These are phyloP conservation scores for Pythium biforme DNA, from an alignment of 352 stramenopile genomes.

Conservation along the genomic window DNA sequence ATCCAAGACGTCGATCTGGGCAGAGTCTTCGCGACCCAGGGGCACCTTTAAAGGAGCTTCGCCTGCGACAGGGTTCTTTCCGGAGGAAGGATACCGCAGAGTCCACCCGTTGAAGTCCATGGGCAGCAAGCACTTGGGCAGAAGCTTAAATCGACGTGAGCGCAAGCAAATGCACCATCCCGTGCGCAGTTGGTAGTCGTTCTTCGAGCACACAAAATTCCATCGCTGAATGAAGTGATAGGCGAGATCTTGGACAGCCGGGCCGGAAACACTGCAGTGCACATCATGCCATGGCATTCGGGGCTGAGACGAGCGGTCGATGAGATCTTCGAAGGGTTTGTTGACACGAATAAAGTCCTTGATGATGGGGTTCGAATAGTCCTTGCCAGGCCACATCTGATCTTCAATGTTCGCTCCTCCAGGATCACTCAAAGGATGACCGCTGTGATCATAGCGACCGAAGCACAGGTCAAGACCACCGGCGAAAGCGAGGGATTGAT, in stretches of 20 bases:
- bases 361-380: slow-evolving; percentile 89
- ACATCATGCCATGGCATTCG: slow-evolving; percentile 91
- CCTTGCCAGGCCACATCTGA: slow-evolving; percentile 79
- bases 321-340: slow-evolving; percentile 81
- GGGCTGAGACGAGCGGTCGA: slow-evolving; percentile 72
- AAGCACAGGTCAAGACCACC: slow-evolving; percentile 89
- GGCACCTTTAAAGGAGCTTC: slow-evolving; percentile 42
- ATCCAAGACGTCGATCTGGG: slow-evolving; percentile 41
- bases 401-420: slow-evolving; percentile 44
- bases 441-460: slow-evolving; percentile 83
- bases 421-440: slow-evolving; percentile 71
- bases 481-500: slow-evolving; percentile 82
- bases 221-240: slow-evolving; percentile 92
- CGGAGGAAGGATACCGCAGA: slow-evolving; percentile 65
- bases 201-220: slow-evolving; percentile 90
- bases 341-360: slow-evolving; percentile 89
- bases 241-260: slow-evolving; percentile 80
- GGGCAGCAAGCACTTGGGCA: slow-evolving; percentile 82
- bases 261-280: slow-evolving; percentile 80
- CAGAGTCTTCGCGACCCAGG: slow-evolving; percentile 39
- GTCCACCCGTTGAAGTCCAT: slow-evolving; percentile 87
- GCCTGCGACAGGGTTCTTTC: slow-evolving; percentile 36
- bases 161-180: slow-evolving; percentile 88
- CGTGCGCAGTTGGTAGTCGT: slow-evolving; percentile 82
- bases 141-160: slow-evolving; percentile 77